phyloP scores from a whole-genome alignment of 192 early-diverging fungal genomes.

The Coemansia sp. region DNA sequence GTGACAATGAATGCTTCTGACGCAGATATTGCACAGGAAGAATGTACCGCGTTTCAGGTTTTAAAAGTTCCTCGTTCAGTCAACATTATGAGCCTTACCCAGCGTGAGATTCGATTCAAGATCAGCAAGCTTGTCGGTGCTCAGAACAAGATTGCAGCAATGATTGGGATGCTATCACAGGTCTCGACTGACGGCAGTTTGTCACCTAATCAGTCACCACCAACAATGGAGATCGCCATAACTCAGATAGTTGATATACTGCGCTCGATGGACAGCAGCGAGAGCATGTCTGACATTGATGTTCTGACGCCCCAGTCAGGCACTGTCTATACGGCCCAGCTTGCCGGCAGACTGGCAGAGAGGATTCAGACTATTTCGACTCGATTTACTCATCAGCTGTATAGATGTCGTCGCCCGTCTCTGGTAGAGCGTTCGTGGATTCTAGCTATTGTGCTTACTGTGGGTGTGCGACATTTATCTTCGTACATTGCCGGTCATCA shows the following conservation, averaged over 20 bases:
- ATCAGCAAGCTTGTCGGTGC: conserved; percentile 46
- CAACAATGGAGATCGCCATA: neutral
- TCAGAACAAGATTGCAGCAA: conserved; percentile 58
- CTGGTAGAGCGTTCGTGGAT: conserved; percentile 68
- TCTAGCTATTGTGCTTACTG: conserved; percentile 45
- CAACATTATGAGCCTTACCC: conserved; percentile 53
- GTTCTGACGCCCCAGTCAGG: too few species aligned
- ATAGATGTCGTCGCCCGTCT: conserved; percentile 39
- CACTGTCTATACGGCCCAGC: neutral
- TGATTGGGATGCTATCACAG: conserved; percentile 60
- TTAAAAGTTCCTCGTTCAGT: conserved; percentile 15
- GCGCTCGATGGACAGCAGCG: neutral
- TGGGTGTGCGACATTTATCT: conserved; percentile 50
- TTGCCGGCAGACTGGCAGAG: conserved; percentile 7
- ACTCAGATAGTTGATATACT: neutral
- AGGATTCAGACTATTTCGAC: conserved; percentile 14
- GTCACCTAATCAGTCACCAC: neutral
- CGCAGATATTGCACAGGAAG: neutral
- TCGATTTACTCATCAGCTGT: conserved; percentile 20
- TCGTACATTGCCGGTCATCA: conserved; percentile 52
- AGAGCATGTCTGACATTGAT: too few species aligned
- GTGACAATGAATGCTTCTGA: neutral
- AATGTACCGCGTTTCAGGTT: neutral
- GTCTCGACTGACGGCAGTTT: neutral
- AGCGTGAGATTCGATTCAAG: conserved; percentile 61